Conservation (phyloP, 805 yeast species). For the Lipomyces oligophaga region DNA sequence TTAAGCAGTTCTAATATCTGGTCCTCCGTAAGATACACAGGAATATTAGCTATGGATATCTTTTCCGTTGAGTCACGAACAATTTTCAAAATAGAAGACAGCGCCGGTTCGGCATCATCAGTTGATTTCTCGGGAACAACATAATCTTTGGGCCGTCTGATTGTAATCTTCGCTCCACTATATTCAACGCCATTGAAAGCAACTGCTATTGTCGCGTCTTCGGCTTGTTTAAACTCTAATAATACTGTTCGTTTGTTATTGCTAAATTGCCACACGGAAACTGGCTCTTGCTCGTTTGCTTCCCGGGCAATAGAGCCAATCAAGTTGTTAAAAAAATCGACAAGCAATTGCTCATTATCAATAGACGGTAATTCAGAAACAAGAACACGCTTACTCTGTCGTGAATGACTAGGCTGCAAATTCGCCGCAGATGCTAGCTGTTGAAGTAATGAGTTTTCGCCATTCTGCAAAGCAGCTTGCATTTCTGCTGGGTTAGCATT, state of each 20-base stretch:
- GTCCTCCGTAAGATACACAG: slow-evolving; percentile 43
- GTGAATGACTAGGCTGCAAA: slow-evolving; percentile 24
- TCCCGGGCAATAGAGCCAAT: slow-evolving; percentile 23
- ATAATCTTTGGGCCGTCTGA: slow-evolving; percentile 49
- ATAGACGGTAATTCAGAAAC: slow-evolving; percentile 21
- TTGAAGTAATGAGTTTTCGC: slow-evolving; percentile 11
- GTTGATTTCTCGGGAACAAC: slow-evolving; percentile 35
- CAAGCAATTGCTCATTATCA: slow-evolving; percentile 12
- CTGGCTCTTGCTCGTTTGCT: slow-evolving; percentile 8
- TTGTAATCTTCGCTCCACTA: slow-evolving; percentile 34
- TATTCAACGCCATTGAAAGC: slow-evolving; percentile 41
- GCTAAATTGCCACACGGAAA: slow-evolving; percentile 20
- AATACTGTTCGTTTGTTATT: slow-evolving; percentile 37
- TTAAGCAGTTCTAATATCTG: slow-evolving; percentile 44
- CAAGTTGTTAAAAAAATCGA: slow-evolving; percentile 19
- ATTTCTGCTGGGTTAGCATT: slow-evolving; percentile 19
- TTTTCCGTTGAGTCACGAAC: slow-evolving; percentile 48
- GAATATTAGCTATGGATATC: slow-evolving; percentile 46
- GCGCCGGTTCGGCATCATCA: slow-evolving; percentile 12
- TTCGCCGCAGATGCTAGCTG: slow-evolving; percentile 18
- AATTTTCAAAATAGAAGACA: slow-evolving; percentile 21
- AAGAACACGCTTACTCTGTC: slow-evolving; percentile 28
- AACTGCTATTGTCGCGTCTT: slow-evolving; percentile 53
- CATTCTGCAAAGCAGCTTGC: slow-evolving; percentile 11
- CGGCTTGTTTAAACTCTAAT: slow-evolving; percentile 50